Base-by-base conservation (phyloP, 768 basidiomycete species). In the Auriculariales sp. region DNA sequence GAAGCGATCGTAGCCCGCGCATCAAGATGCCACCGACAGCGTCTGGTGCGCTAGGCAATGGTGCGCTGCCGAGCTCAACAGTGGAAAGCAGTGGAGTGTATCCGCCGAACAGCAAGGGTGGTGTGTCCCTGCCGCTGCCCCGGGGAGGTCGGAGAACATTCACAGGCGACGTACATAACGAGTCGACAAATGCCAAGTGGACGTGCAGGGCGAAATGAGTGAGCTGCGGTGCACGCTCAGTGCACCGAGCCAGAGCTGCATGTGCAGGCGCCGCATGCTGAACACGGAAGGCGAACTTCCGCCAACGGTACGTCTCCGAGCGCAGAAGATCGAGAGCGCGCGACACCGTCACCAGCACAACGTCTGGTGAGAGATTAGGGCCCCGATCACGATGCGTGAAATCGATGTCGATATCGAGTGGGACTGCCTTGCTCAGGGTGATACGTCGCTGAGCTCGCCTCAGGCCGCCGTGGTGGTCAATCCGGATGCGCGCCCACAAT, bases 181-280 rank as follows among this genome's bases (percentile, higher is more conserved):
- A 12, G 39, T 44, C 39, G 17, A 25, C 14, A 25, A 44, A 44
- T 10, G 39, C 12, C 39, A 44, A 24, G 39, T 44, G 39, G 47
- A 89, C 71, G 52, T 77, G 79, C 49, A 90, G 76, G 22, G 76
- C 77, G 34, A 90, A 64, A n/a, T 70, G 72, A 63, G 87, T 81
- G 42, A 90, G 73, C 25, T 83, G 67, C 12, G 86, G 84, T 1
- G 86, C 86, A 52, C 81, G 76, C 58, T 83, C 81, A 28, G 46
- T 35, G 63, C 84, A 87, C 19, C 78, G 77, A 49, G 73, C 58
- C 19, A 90, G 73, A 14, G 83, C 84, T 19, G 78, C 79, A 56
- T 86, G 79, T 2, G 83, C 85, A 57, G 86, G 83, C 6, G 81
- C 77, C 47, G 82, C 77, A 62, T 79, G 84, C 7, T 85, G 87